Conservation (phyloP, 2,329 filamentous ascomycete species). For the Colletotrichum incanum region DNA sequence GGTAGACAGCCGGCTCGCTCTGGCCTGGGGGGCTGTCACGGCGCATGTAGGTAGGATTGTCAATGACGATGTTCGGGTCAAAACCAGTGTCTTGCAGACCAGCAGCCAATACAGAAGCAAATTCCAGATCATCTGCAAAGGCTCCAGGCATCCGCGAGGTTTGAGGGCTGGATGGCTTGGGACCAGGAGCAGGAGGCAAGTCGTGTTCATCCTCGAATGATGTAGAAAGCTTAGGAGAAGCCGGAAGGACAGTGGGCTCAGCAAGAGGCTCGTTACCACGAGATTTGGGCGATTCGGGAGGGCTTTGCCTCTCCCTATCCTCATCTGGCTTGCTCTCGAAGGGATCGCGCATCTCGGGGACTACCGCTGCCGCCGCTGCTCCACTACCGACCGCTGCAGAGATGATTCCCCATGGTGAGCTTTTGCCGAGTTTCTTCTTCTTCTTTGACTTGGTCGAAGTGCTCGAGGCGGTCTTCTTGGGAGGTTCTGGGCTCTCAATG, state of each 20-base stretch:
- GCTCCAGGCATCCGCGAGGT: conserved; percentile 72
- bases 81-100: conserved; percentile 80
- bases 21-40: conserved; percentile 76
- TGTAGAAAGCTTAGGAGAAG: conserved; percentile 37
- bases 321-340: conserved; percentile 40
- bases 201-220: conserved; percentile 59
- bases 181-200: conserved; percentile 68
- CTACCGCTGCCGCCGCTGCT: conserved; percentile 52
- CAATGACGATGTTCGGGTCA: conserved; percentile 78
- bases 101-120: conserved; percentile 79
- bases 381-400: conserved; percentile 65
- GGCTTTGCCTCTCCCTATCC: conserved; percentile 37
- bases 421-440: conserved; percentile 54
- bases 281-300: conserved; percentile 44
- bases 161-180: conserved; percentile 68
- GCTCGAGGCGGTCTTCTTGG: conserved; percentile 52
- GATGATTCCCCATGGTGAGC: conserved; percentile 67
- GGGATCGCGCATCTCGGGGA: conserved; percentile 45
- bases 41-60: conserved; percentile 74
- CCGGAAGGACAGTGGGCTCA: neutral
- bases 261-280: conserved; percentile 39
- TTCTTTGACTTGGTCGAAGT: conserved; percentile 47
- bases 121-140: conserved; percentile 78
- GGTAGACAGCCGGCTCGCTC: conserved; percentile 65
- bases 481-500: conserved; percentile 68